Percentiles rank a stretch among this genome's conserved stretches.
phyloP scores from a whole-genome alignment of 257 asterid genomes.

The Solanum pennellii region DNA sequence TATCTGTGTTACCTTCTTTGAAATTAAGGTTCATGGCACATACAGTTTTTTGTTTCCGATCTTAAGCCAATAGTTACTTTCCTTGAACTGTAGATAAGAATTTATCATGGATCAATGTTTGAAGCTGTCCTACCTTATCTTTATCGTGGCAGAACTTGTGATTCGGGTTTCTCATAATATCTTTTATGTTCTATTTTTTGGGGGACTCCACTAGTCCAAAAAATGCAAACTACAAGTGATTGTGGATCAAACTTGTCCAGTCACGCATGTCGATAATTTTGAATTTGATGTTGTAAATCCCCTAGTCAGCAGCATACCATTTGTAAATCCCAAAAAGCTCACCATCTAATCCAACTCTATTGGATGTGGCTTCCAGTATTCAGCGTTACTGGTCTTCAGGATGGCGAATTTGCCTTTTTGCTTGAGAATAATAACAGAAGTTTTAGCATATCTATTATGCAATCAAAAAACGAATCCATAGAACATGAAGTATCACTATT shows the following conservation, averaged over 20 bases:
- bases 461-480: background rate
- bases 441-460: background rate
- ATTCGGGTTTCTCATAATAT: background rate
- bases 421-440: background rate
- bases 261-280: background rate
- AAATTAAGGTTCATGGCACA: background rate
- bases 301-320: background rate
- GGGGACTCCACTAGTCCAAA: background rate
- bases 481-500: background rate
- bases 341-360: background rate
- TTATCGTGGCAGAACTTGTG: background rate
- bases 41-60: background rate
- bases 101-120: background rate
- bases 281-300: background rate
- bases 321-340: background rate
- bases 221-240: background rate
- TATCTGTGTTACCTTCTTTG: background rate
- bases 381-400: background rate
- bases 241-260: background rate
- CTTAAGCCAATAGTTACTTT: background rate
- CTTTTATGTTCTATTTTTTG: background rate
- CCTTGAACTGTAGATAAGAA: background rate
- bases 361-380: background rate
- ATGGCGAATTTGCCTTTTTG: background rate
- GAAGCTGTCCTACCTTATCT: background rate